These are phyloP conservation scores for Schizochytrium sp. DNA, from an alignment of 108 stramenopile genomes.

Conservation along the genomic window DNA sequence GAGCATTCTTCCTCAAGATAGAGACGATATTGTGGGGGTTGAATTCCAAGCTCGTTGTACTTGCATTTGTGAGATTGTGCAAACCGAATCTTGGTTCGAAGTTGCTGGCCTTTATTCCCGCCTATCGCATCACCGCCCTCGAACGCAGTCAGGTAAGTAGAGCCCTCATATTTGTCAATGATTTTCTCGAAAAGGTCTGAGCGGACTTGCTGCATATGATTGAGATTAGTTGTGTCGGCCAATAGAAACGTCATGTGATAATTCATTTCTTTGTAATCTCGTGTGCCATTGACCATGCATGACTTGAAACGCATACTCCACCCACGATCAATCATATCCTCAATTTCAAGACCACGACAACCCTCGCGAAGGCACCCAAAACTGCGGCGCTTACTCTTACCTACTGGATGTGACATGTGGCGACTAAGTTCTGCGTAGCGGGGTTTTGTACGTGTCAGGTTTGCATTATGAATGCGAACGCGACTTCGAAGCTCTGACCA, in stretches of 20 bases:
- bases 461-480: neutral
- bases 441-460: neutral
- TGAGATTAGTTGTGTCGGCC: constrained; percentile 51
- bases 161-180: constrained; percentile 46
- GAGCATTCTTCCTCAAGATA: constrained; percentile 51
- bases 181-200: constrained; percentile 56
- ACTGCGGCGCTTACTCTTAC: constrained; percentile 27
- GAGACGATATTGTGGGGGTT: constrained; percentile 47
- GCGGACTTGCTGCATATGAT: constrained; percentile 36
- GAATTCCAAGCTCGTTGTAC: constrained; percentile 56
- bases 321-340: constrained; percentile 59
- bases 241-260: constrained; percentile 55
- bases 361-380: constrained; percentile 54
- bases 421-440: neutral
- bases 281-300: constrained; percentile 53
- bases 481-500: neutral
- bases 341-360: constrained; percentile 56
- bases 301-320: constrained; percentile 61
- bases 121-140: constrained; percentile 59
- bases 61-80: neutral
- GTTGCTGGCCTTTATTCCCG: constrained; percentile 58
- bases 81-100: constrained; percentile 51
- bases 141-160: constrained; percentile 54
- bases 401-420: constrained; percentile 10
- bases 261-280: constrained; percentile 59